Conservation (phyloP, 192 early-diverging fungal genomes). For the Powellomyces hirtus region DNA sequence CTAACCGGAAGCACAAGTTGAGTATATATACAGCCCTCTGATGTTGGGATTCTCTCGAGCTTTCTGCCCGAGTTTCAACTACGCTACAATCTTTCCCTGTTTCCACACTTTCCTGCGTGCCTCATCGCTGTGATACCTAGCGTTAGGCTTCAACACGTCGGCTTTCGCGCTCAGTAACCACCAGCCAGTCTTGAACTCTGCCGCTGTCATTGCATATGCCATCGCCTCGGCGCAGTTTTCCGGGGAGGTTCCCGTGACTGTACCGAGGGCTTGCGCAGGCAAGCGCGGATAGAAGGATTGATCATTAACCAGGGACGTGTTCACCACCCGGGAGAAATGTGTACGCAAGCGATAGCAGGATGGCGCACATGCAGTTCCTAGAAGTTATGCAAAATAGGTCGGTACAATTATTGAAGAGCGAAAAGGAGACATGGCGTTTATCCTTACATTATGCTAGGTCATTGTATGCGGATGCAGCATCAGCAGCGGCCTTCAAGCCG, state of each 20-base stretch:
- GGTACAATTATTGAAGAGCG: too few relatives aligned
- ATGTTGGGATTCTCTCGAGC: too few relatives aligned
- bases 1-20: too few relatives aligned
- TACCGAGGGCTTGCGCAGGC: conserved; percentile 8
- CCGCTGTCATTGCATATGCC: conserved; percentile 15
- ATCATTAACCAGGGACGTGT: conserved; percentile 11
- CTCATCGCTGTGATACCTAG: conserved; percentile 23
- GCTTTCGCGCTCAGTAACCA: conserved; percentile 26
- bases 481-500: conserved; percentile 11
- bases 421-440: too few relatives aligned
- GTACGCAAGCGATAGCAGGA: conserved; percentile 26
- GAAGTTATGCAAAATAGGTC: not conserved
- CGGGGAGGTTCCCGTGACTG: not conserved
- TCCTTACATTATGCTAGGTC: too few relatives aligned
- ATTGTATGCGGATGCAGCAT: conserved; percentile 28
- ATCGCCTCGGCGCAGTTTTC: conserved; percentile 32
- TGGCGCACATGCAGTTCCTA: conserved; percentile 15
- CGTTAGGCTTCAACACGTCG: conserved; percentile 5
- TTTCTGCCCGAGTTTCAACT: not conserved
- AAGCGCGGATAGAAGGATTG: conserved; percentile 18
- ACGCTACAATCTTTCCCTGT: not conserved
- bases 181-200: conserved; percentile 24
- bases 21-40: too few relatives aligned
- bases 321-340: conserved; percentile 28
- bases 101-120: conserved; percentile 19